Conservation (phyloP, 352 stramenopile genomes). For the Phytophthora boehmeriae region DNA sequence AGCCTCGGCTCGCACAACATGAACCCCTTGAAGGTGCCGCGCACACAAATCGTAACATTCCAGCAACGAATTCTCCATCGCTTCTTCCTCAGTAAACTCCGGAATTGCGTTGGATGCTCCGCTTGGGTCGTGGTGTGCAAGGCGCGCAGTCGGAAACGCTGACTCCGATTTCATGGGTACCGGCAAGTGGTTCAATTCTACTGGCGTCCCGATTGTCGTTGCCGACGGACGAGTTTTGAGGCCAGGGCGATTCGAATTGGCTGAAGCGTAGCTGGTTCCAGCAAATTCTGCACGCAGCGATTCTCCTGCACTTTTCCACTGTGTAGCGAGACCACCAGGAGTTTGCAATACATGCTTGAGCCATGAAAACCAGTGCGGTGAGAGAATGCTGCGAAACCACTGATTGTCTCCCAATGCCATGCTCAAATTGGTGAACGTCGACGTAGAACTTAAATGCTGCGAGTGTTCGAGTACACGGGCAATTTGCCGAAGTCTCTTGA, state of each 20-base stretch:
- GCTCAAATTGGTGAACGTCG: conserved; percentile 39
- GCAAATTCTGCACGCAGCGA: conserved; percentile 68
- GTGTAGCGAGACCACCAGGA: conserved; percentile 42
- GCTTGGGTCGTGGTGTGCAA: conserved; percentile 2
- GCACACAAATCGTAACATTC: conserved; percentile 63
- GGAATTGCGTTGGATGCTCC: conserved; percentile 5
- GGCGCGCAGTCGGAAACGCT: conserved; percentile 9
- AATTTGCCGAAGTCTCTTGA: conserved; percentile 30
- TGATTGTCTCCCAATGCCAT: conserved; percentile 45
- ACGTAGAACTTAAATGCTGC: conserved; percentile 50
- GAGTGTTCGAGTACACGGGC: conserved; percentile 38
- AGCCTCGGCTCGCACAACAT: conserved; percentile 60
- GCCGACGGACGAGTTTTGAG: conserved; percentile 7
- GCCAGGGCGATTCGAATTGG: conserved; percentile 1
- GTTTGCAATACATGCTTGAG: conserved; percentile 38
- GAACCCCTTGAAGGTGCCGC: conserved; percentile 55
- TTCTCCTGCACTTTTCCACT: conserved; percentile 56
- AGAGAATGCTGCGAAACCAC: conserved; percentile 46
- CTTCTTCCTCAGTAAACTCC: conserved; percentile 35
- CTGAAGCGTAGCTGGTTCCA: conserved; percentile 22
- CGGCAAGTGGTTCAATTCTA: conserved; percentile 8
- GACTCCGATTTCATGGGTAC: conserved; percentile 9
- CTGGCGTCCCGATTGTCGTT: conserved; percentile 5
- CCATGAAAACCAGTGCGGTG: conserved; percentile 26
- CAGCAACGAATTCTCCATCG: conserved; percentile 51